Percentiles rank a stretch among this genome's conserved stretches.
Evolutionary conservation across 169 alveolate genomes (phyloP).

Genomic region (Plasmodium billcollinsi): DNA sequence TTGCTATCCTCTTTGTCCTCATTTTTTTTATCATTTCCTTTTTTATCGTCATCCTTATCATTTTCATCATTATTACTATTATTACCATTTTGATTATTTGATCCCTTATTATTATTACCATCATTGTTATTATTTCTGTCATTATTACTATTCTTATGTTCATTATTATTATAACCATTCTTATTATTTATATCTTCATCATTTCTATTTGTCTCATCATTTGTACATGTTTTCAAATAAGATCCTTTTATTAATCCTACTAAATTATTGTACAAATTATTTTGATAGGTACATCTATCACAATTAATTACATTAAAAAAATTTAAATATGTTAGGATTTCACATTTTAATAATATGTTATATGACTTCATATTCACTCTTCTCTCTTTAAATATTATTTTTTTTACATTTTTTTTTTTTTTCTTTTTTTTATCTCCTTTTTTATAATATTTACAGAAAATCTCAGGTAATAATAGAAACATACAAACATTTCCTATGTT

Average conservation of each 20-base stretch:
- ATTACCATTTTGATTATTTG: constrained; percentile 3
- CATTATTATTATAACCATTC: neutral
- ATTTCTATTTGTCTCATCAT: neutral
- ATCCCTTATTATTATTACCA: neutral
- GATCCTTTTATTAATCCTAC: neutral
- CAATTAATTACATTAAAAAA: no score
- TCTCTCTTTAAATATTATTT: no score
- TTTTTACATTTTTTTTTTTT: no score
- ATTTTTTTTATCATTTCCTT: constrained; percentile 6
- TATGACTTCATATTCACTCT: no score
- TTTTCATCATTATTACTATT: neutral
- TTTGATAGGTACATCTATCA: no score
- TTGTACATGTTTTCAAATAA: constrained; percentile 15
- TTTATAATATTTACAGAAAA: no score
- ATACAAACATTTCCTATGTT: no score
- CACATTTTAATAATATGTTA: no score
- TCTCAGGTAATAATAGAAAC: no score
- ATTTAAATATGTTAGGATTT: no score
- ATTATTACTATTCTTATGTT: neutral
- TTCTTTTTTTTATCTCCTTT: no score
- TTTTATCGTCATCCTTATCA: neutral
- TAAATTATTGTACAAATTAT: no score
- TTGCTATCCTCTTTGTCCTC: neutral
- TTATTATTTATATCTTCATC: neutral
- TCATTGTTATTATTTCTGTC: neutral